A percentile compares a stretch with the other conserved stretches of the same genome.
These are phyloP conservation scores for Beauveria bassiana DNA, from an alignment of 2,329 filamentous ascomycete genomes.

Conservation along the genomic window DNA sequence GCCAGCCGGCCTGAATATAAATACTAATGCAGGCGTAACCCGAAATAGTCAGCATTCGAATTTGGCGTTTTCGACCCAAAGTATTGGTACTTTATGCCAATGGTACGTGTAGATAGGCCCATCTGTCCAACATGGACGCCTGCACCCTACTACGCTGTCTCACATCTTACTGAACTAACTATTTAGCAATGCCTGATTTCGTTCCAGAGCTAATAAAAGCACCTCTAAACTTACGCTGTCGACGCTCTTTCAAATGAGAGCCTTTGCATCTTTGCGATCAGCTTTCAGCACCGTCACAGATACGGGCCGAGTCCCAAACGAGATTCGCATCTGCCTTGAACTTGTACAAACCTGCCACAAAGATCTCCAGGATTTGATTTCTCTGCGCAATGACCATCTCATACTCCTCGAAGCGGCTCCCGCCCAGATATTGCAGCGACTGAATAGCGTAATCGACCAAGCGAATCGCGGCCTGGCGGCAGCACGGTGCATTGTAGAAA, in stretches of 20 bases:
- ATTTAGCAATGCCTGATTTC: background rate
- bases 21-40: background rate
- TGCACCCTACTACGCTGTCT: background rate
- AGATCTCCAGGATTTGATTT: slow-evolving; percentile 26
- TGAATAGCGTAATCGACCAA: slow-evolving; percentile 22
- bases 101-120: background rate
- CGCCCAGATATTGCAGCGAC: slow-evolving; percentile 19
- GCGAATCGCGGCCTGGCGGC: slow-evolving; percentile 21
- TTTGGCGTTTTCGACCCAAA: too few relatives aligned
- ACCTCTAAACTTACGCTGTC: background rate
- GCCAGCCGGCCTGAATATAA: background rate
- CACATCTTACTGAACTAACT: background rate
- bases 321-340: slow-evolving; percentile 22
- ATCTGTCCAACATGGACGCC: background rate
- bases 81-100: background rate
- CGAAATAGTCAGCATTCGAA: background rate
- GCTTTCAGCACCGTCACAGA: slow-evolving; percentile 13
- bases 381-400: slow-evolving; percentile 22
- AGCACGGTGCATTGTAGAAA: slow-evolving; percentile 23
- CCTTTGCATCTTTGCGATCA: slow-evolving; percentile 3
- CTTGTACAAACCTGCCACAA: slow-evolving; percentile 24
- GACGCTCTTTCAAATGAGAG: background rate
- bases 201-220: background rate
- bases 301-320: slow-evolving; percentile 20
- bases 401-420: slow-evolving; percentile 17